These are phyloP conservation scores for Chiua sp. DNA, from an alignment of 1,284 basidiomycete genomes.

Conservation along the genomic window DNA sequence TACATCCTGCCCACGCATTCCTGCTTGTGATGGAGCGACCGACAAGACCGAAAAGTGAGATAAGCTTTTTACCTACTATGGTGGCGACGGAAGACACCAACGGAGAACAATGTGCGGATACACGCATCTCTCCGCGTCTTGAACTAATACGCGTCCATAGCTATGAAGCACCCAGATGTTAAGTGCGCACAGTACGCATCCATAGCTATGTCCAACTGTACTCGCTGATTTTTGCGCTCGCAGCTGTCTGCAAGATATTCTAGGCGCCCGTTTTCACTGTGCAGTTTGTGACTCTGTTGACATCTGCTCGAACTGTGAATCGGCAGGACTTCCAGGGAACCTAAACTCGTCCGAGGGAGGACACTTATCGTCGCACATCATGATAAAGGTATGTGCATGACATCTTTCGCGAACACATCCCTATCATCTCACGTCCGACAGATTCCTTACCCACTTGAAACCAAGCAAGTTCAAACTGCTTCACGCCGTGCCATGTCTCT, in stretches of 20 bases:
- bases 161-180: slow-evolving; percentile 73
- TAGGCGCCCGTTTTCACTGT: slow-evolving; percentile 90
- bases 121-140: background rate
- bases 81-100: slow-evolving; percentile 41
- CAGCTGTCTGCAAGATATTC: slow-evolving; percentile 87
- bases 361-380: slow-evolving; percentile 83
- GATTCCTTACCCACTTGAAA: slow-evolving; percentile 85
- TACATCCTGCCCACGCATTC: slow-evolving; percentile 89
- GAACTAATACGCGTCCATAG: slow-evolving; percentile 41
- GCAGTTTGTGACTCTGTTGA: slow-evolving; percentile 84
- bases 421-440: slow-evolving; percentile 34
- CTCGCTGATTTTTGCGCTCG: slow-evolving; percentile 1
- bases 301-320: slow-evolving; percentile 90
- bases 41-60: slow-evolving; percentile 45
- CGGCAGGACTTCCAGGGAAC: slow-evolving; percentile 81
- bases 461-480: slow-evolving; percentile 73
- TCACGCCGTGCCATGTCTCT: slow-evolving; percentile 75
- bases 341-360: slow-evolving; percentile 76
- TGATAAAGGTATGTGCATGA: slow-evolving; percentile 79
- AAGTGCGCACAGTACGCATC: slow-evolving; percentile 78
- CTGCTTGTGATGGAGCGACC: slow-evolving; percentile 74
- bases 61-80: slow-evolving; percentile 39
- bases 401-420: background rate
- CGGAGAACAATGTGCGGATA: slow-evolving; percentile 66
- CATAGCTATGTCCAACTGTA: slow-evolving; percentile 1